These are phyloP conservation scores for Penicillium capsulatum DNA, from an alignment of 2,329 filamentous ascomycete genomes.

Conservation along the genomic window DNA sequence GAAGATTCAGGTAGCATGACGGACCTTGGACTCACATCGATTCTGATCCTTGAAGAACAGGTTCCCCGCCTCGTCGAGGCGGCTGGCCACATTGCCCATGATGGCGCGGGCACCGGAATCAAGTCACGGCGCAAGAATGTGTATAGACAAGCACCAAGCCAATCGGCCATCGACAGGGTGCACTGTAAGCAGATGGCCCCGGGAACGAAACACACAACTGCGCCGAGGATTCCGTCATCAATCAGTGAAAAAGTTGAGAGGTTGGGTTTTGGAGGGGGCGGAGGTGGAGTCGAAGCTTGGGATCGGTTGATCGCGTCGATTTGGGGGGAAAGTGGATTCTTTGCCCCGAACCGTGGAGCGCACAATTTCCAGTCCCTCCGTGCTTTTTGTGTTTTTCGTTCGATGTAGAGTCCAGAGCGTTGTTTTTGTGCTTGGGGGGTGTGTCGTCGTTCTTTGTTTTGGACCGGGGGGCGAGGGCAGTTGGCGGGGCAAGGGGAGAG, in stretches of 20 bases:
- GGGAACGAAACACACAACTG: conserved; percentile 10
- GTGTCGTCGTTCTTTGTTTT: neutral
- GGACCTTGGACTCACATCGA: conserved; percentile 60
- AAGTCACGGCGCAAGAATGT: conserved; percentile 27
- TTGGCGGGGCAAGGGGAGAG: neutral
- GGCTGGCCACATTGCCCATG: conserved; percentile 93
- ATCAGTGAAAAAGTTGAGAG: conserved; percentile 1
- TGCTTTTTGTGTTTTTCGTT: neutral
- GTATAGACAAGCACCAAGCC: conserved; percentile 26
- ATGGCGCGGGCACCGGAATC: conserved; percentile 35
- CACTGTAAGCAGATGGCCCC: conserved; percentile 23
- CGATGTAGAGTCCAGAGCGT: too few species aligned
- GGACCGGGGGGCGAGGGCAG: neutral
- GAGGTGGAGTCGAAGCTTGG: conserved; percentile 16
- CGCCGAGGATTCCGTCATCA: conserved; percentile 24
- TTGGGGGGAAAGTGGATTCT: conserved; percentile 15
- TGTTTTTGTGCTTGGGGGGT: neutral
- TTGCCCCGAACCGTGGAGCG: conserved; percentile 10
- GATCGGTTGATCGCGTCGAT: conserved; percentile 13
- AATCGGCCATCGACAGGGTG: conserved; percentile 34
- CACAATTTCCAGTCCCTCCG: neutral
- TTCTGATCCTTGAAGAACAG: conserved; percentile 88
- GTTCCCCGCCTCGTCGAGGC: conserved; percentile 71
- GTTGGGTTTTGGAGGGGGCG: conserved; percentile 3
- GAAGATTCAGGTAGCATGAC: neutral